Evolutionary conservation across 2,329 filamentous ascomycete species (phyloP).

Genomic region (Penicillium nordicum): DNA sequence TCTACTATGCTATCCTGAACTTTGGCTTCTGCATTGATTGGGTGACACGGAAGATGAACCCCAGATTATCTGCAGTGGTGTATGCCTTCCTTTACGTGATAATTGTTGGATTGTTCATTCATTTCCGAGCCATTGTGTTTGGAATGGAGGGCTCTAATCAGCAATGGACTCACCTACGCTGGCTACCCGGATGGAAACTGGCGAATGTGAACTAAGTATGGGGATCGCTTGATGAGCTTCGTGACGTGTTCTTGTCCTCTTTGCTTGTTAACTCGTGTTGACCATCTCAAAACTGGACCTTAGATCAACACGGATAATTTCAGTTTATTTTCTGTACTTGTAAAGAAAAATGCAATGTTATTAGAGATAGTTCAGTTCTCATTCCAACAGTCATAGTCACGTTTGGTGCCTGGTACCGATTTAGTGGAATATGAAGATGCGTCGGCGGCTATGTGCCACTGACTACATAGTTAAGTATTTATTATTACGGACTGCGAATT

Average conservation of each 20-base stretch:
- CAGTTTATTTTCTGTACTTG: neutral
- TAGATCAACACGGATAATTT: neutral
- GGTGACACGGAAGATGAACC: slow-evolving; percentile 65
- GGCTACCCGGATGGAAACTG: slow-evolving; percentile 85
- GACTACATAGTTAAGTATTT: neutral
- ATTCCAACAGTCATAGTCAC: neutral
- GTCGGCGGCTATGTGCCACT: neutral
- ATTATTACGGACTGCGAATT: slow-evolving; percentile 5
- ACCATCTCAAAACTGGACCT: neutral
- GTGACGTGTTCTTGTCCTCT: neutral
- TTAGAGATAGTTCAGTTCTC: neutral
- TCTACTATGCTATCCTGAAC: slow-evolving; percentile 92
- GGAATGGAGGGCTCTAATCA: slow-evolving; percentile 84
- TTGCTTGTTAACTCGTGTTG: neutral
- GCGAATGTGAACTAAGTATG: slow-evolving; percentile 62
- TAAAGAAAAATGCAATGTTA: neutral
- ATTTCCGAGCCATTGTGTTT: slow-evolving; percentile 92
- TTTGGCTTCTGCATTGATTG: slow-evolving; percentile 88
- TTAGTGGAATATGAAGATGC: neutral
- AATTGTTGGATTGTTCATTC: slow-evolving; percentile 77
- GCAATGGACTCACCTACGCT: slow-evolving; percentile 89
- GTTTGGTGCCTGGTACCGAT: neutral
- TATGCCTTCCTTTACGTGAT: slow-evolving; percentile 71
- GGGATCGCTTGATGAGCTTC: neutral
- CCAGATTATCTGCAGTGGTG: slow-evolving; percentile 61